These are phyloP conservation scores for Gliomastix tumulicola DNA, from an alignment of 2,329 filamentous ascomycete genomes.

Conservation along the genomic window DNA sequence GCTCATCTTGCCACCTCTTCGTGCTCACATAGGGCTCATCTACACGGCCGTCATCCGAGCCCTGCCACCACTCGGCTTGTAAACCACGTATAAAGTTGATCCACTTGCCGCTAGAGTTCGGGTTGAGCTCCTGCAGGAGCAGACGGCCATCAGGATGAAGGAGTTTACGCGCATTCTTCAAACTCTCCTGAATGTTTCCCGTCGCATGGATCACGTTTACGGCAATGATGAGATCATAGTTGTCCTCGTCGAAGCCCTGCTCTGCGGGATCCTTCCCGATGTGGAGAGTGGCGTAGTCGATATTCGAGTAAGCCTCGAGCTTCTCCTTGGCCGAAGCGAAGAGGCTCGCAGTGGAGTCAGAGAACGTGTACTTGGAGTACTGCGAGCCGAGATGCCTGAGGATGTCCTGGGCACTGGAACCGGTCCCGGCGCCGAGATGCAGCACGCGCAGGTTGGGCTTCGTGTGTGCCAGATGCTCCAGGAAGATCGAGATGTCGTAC, in stretches of 20 bases:
- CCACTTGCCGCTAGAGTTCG: slow-evolving; percentile 9
- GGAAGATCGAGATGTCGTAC: slow-evolving; percentile 10
- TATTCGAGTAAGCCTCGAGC: slow-evolving; percentile 8
- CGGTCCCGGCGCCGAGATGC: slow-evolving; percentile 32
- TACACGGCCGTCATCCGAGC: slow-evolving; percentile 14
- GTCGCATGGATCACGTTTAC: slow-evolving; percentile 29
- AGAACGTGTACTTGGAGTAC: slow-evolving; percentile 19
- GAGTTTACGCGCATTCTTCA: slow-evolving; percentile 22
- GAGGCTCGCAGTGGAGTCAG: slow-evolving; percentile 19
- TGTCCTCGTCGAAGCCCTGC: slow-evolving; percentile 20
- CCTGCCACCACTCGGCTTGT: slow-evolving; percentile 26
- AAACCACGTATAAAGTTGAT: slow-evolving; percentile 20
- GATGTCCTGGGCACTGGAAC: slow-evolving; percentile 21
- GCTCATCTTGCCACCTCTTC: slow-evolving; percentile 15
- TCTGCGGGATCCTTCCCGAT: slow-evolving; percentile 11
- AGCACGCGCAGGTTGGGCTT: slow-evolving; percentile 23
- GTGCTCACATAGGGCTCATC: slow-evolving; percentile 15
- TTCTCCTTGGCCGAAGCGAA: slow-evolving; percentile 17
- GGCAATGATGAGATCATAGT: slow-evolving; percentile 29
- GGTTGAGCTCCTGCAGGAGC: slow-evolving; percentile 17
- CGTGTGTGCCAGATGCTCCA: slow-evolving; percentile 14
- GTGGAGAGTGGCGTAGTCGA: slow-evolving; percentile 12
- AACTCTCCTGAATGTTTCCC: slow-evolving; percentile 11
- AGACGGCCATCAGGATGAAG: slow-evolving; percentile 22
- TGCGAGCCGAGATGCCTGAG: slow-evolving; percentile 13